Percentiles rank a stretch among this genome's conserved stretches.
These are phyloP conservation scores for Colletotrichum filicis DNA, from an alignment of 2,329 filamentous ascomycete species.

Conservation along the genomic window DNA sequence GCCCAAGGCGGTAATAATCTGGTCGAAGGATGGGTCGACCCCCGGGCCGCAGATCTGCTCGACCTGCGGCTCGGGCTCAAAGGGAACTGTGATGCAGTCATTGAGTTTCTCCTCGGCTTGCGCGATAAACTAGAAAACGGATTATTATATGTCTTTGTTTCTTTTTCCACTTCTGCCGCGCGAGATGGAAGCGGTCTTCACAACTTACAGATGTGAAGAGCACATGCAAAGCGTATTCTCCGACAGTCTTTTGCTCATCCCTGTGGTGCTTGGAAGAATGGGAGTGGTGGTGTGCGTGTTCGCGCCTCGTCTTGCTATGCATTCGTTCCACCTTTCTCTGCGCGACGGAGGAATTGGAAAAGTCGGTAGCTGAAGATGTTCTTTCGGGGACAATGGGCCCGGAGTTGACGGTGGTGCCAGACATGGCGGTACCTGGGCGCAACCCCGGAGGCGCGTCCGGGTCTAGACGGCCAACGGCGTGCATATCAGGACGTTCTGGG, in stretches of 20 bases:
- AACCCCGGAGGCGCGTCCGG: slow-evolving; percentile 50
- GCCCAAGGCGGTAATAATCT: slow-evolving; percentile 90
- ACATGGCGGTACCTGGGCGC: slow-evolving; percentile 60
- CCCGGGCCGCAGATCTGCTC: slow-evolving; percentile 92
- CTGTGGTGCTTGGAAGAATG: slow-evolving; percentile 77
- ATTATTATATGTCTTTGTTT: slow-evolving; percentile 25
- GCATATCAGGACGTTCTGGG: slow-evolving; percentile 63
- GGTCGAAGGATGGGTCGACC: slow-evolving; percentile 89
- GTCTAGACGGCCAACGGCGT: slow-evolving; percentile 58
- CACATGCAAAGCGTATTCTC: slow-evolving; percentile 96
- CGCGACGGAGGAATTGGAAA: slow-evolving; percentile 52
- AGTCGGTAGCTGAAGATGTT: slow-evolving; percentile 58
- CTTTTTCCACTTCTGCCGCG: background rate
- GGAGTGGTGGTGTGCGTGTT: slow-evolving; percentile 79
- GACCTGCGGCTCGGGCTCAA: slow-evolving; percentile 84
- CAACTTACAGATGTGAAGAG: slow-evolving; percentile 85
- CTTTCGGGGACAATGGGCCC: slow-evolving; percentile 53
- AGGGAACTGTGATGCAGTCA: slow-evolving; percentile 82
- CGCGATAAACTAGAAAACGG: slow-evolving; percentile 77
- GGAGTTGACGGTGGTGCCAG: slow-evolving; percentile 51
- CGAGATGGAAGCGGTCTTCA: background rate
- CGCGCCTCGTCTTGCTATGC: slow-evolving; percentile 75
- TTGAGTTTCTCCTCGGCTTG: slow-evolving; percentile 97
- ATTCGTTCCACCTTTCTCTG: slow-evolving; percentile 69
- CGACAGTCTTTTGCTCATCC: slow-evolving; percentile 90